phyloP scores from a whole-genome alignment of 2,329 filamentous ascomycete species.

The Xylaria sp. region DNA sequence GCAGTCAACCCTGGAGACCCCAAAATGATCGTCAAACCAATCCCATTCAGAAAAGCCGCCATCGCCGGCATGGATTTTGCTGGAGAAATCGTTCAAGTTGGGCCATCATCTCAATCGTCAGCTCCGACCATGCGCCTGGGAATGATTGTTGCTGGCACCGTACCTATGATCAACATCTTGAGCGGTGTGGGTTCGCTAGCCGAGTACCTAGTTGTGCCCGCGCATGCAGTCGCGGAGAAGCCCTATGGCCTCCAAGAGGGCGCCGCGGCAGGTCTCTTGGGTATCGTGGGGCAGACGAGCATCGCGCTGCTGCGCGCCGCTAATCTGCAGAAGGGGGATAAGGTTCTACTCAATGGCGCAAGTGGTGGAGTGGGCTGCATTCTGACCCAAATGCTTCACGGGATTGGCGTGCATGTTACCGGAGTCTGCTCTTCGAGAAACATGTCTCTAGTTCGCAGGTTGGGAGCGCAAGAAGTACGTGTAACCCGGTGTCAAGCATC shows the following conservation, averaged over 20 bases:
- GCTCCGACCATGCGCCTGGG: constrained; percentile 42
- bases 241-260: constrained; percentile 41
- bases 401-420: constrained; percentile 40
- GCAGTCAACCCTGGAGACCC: constrained; percentile 54
- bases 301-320: constrained; percentile 45
- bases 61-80: constrained; percentile 52
- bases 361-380: constrained; percentile 44
- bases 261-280: constrained; percentile 48
- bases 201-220: constrained; percentile 52
- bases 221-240: constrained; percentile 44
- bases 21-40: constrained; percentile 47
- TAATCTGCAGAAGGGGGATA: constrained; percentile 39
- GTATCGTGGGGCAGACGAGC: constrained; percentile 52
- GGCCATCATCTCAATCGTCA: constrained; percentile 35
- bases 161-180: constrained; percentile 46
- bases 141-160: constrained; percentile 47
- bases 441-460: constrained; percentile 39
- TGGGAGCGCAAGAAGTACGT: constrained; percentile 45
- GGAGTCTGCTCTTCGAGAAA: constrained; percentile 44
- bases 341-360: constrained; percentile 43
- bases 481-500: not conserved
- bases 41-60: constrained; percentile 49
- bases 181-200: constrained; percentile 51
- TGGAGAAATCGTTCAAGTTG: constrained; percentile 50
- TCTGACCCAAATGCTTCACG: constrained; percentile 40